Conservation (phyloP, 148 eudicot genomes). For the Camellia japonica region DNA sequence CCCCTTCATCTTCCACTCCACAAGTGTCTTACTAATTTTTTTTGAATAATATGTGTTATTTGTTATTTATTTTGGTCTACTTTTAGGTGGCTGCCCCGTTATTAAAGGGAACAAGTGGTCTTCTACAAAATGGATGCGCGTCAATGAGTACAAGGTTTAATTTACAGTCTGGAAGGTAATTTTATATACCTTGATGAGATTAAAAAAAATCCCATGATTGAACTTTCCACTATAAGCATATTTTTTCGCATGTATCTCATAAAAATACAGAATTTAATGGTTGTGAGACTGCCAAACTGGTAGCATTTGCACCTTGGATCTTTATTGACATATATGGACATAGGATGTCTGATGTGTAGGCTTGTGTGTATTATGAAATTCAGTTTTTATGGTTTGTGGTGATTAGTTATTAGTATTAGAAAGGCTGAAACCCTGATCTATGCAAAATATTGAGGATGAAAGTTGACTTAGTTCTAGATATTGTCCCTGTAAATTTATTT, state of each 20-base stretch:
- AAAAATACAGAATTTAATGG: not conserved
- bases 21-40: not conserved
- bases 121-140: constrained; percentile 51
- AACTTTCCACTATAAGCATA: not conserved
- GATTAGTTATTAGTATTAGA: too few relatives aligned
- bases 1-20: not conserved
- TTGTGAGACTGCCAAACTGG: not conserved
- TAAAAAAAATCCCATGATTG: not conserved
- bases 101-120: constrained; percentile 50
- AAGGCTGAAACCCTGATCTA: too few relatives aligned
- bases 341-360: not conserved
- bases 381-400: not conserved
- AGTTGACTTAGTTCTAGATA: too few relatives aligned
- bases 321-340: not conserved
- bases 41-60: not conserved
- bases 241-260: not conserved
- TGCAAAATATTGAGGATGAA: too few relatives aligned
- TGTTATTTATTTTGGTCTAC: not conserved
- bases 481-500: too few relatives aligned
- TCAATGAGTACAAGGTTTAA: constrained; percentile 31
- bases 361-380: not conserved
- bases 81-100: constrained; percentile 46
- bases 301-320: not conserved
- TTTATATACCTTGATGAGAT: not conserved
- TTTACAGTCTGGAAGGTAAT: constrained; percentile 18